These are phyloP conservation scores for Hansenula lynferdii DNA, from an alignment of 1,139 yeast species.

Conservation along the genomic window DNA sequence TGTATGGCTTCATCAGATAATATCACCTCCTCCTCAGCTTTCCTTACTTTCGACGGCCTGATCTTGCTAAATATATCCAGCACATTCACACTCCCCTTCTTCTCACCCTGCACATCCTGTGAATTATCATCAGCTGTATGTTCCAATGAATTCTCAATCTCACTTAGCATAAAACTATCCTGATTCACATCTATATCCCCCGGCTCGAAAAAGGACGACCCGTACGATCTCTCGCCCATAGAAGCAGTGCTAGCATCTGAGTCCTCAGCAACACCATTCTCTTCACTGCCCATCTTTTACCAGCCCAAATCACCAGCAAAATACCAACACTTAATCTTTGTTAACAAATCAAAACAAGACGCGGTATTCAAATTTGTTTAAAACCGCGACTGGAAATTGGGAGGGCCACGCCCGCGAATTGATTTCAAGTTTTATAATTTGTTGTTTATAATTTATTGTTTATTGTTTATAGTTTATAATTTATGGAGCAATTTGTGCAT, in stretches of 20 bases:
- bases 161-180: conserved; percentile 2
- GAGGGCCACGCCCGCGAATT: too few species aligned
- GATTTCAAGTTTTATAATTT: too few species aligned
- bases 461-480: too few species aligned
- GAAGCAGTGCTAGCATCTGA: conserved; percentile 1
- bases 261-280: conserved; percentile 1
- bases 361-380: not conserved
- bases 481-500: too few species aligned
- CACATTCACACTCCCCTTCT: conserved; percentile 3
- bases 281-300: not conserved
- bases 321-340: too few species aligned
- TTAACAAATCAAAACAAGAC: conserved; percentile 1
- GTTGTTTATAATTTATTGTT: too few species aligned
- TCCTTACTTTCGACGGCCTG: conserved; percentile 1
- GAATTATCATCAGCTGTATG: not conserved
- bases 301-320: too few species aligned
- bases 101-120: not conserved
- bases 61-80: conserved; percentile 9
- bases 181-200: not conserved
- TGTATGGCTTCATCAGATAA: too few species aligned
- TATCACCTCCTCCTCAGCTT: not conserved
- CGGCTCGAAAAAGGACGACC: not conserved
- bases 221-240: not conserved
- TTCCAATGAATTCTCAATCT: conserved; percentile 3
- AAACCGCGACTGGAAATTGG: not conserved